A percentile compares a stretch with the other conserved stretches of the same genome.
Conservation (phyloP, 768 basidiomycete species). For the Serpula lacrymans region DNA sequence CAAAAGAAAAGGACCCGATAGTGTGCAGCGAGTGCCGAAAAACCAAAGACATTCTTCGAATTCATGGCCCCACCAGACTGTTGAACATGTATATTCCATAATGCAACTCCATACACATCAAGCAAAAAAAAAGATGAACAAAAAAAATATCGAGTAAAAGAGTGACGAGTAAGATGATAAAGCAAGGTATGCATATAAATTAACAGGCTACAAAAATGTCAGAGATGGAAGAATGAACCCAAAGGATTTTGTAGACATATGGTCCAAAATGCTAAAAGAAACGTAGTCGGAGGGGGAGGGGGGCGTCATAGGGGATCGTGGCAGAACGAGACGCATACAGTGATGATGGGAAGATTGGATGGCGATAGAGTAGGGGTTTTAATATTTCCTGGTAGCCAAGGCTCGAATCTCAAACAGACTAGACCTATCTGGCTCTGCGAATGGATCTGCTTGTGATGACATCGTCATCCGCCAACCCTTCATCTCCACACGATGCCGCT, state of each 20-base stretch:
- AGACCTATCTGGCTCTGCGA: slow-evolving; percentile 51
- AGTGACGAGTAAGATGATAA: slow-evolving; percentile 23
- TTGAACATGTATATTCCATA: slow-evolving; percentile 33
- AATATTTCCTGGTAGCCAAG: slow-evolving; percentile 83
- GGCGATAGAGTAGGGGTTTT: slow-evolving; percentile 24
- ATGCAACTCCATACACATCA: slow-evolving; percentile 32
- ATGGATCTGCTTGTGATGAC: slow-evolving; percentile 18
- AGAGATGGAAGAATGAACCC: slow-evolving; percentile 21
- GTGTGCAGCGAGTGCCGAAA: not conserved
- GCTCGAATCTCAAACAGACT: slow-evolving; percentile 80
- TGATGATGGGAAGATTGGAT: slow-evolving; percentile 10
- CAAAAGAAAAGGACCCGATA: too few relatives aligned
- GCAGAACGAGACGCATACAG: slow-evolving; percentile 1
- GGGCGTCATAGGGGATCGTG: slow-evolving; percentile 2
- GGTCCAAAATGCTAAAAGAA: slow-evolving; percentile 19
- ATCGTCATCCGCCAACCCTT: slow-evolving; percentile 61
- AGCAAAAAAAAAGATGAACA: slow-evolving; percentile 15
- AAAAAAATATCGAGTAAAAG: slow-evolving; percentile 9
- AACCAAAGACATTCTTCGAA: not conserved
- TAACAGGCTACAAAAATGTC: slow-evolving; percentile 16
- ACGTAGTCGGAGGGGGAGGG: slow-evolving; percentile 6
- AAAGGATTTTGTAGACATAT: slow-evolving; percentile 15
- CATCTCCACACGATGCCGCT: slow-evolving; percentile 80
- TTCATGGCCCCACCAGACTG: slow-evolving; percentile 7
- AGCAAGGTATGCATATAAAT: slow-evolving; percentile 22